A percentile compares a stretch with the other conserved stretches of the same genome.
These are phyloP conservation scores for Heterobasidion parviporum DNA, from an alignment of 1,284 basidiomycete species.

Conservation along the genomic window DNA sequence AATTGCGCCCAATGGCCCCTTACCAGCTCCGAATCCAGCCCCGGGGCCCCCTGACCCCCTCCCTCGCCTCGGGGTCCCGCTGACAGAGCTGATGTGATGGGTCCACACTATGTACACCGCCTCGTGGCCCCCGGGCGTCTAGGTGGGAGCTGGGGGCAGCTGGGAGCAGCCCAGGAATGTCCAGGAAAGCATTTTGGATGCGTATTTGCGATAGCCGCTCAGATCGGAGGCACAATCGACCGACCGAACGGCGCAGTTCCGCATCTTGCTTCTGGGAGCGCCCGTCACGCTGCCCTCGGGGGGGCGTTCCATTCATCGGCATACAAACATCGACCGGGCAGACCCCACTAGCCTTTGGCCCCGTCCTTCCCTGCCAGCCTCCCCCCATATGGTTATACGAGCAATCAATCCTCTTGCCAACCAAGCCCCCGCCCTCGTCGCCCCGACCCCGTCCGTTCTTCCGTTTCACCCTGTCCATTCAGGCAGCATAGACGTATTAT, in stretches of 20 bases:
- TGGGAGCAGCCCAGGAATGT: too few species aligned
- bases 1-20: not conserved
- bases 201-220: slow-evolving; percentile 21
- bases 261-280: too few species aligned
- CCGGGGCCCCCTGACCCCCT: not conserved
- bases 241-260: not conserved
- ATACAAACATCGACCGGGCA: slow-evolving; percentile 1
- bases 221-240: slow-evolving; percentile 21
- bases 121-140: not conserved
- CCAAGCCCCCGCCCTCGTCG: slow-evolving; percentile 13
- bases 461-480: not conserved
- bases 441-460: slow-evolving; percentile 3
- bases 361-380: not conserved
- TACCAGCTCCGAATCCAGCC: not conserved
- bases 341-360: slow-evolving; percentile 1
- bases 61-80: not conserved
- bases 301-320: slow-evolving; percentile 1
- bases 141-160: too few species aligned
- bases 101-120: slow-evolving; percentile 1
- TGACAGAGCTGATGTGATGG: not conserved
- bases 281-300: too few species aligned
- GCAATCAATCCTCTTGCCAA: slow-evolving; percentile 2
- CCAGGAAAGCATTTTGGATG: not conserved
- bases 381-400: slow-evolving; percentile 10
- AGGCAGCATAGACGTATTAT: not conserved